Evolutionary conservation across 495 filamentous ascomycete genomes (phyloP), one percentile per base, ranked within the genome.

Genomic region (Penicillium canariense): DNA sequence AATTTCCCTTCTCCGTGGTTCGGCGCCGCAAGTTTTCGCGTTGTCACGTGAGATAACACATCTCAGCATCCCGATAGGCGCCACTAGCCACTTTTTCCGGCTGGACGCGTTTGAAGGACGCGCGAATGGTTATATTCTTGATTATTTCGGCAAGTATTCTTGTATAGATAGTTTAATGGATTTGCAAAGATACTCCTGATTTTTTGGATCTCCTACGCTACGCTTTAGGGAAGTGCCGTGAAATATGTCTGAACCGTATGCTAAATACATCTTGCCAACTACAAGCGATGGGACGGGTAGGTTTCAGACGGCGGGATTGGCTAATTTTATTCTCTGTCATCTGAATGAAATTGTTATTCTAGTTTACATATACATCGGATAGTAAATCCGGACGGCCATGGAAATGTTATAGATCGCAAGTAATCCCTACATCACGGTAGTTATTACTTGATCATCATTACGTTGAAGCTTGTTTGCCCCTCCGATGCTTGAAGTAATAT

Each of bases 1-100:
- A 58, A 54, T 61, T 61, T 58, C 58, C 58, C 36, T 26, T 55
- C n/a, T 40, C 46, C 40, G 39, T 53, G 53, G 55, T 15, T 44
- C 52, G 40, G 47, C 39, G 50, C 39, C 54, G 54, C 54, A 52
- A 48, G 51, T 57, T 57, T 57, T 56, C 58, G 46, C 52, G 48
- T 11, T 25, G 26, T 61, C 59, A 61, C 59, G 59, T 61, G 59
- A 61, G 59, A 61, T 61, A 61, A 55, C 45, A 26, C 52, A 48
- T 54, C 44, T 22, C 8, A 6, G 49, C 12, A 38, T 11, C 23
- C 51, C 44, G 57, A 60, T 60, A 60, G 30, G 44, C 52, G 57
- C 48, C 48, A 54, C 50, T 50, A 5, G 17, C 36, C 36, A 18
- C 36, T 40, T n/a, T n/a, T n/a, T n/a, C n/a, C n/a, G n/a, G n/a